These are phyloP conservation scores for Plectosphaerella plurivora DNA, from an alignment of 2,329 filamentous ascomycete species.

Conservation along the genomic window DNA sequence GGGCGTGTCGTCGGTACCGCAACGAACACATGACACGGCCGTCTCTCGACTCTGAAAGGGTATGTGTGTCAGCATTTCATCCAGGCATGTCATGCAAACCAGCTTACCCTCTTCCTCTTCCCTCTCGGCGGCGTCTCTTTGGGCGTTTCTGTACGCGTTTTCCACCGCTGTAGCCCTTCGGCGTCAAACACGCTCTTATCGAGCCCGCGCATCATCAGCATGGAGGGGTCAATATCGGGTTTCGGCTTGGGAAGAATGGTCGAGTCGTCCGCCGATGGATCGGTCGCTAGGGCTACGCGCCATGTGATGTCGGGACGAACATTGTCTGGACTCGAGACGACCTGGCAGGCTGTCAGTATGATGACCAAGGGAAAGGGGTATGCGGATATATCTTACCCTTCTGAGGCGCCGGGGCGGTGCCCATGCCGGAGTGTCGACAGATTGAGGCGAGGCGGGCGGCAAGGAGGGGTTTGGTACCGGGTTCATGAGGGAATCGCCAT, in stretches of 20 bases:
- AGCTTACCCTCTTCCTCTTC: not conserved
- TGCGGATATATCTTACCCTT: no score
- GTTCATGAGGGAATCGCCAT: no score
- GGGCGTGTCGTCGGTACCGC: conserved; percentile 68
- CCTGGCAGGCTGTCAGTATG: no score
- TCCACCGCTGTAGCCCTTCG: not conserved
- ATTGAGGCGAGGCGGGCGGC: no score
- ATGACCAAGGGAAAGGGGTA: no score
- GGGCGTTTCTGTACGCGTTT: not conserved
- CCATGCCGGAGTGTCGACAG: no score
- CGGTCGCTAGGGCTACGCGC: not conserved
- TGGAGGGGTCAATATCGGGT: not conserved
- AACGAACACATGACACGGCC: conserved; percentile 31
- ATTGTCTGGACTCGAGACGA: no score
- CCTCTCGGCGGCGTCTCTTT: not conserved
- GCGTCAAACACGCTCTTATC: not conserved
- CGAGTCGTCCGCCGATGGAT: not conserved
- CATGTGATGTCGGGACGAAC: not conserved
- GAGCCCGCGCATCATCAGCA: not conserved
- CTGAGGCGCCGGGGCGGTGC: no score
- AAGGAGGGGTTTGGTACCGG: no score
- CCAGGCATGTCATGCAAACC: not conserved
- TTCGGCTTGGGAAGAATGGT: not conserved
- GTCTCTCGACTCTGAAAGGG: not conserved
- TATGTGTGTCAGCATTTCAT: not conserved